Evolutionary conservation across 1,139 yeast genomes (phyloP).

Genomic region (Debaryomyces robertsiae): DNA sequence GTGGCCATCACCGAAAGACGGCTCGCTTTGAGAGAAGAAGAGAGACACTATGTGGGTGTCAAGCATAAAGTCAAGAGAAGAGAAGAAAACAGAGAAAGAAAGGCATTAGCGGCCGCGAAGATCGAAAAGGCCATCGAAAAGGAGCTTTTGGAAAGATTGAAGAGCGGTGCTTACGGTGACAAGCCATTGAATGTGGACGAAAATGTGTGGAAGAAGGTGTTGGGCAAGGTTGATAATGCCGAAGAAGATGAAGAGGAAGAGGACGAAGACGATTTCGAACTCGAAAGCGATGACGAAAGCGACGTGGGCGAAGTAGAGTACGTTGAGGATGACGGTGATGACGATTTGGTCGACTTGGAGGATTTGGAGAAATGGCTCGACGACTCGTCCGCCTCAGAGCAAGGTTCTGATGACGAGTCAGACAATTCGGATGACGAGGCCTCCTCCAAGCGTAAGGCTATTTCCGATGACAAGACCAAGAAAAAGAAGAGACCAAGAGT

Average conservation of each 20-base stretch:
- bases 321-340: conserved; percentile 85
- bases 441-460: conserved; percentile 43
- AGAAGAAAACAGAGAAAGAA: conserved; percentile 91
- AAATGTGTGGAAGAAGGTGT: conserved; percentile 90
- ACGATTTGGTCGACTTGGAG: conserved; percentile 87
- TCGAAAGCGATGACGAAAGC: conserved; percentile 56
- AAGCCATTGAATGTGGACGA: conserved; percentile 96
- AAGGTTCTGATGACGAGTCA: conserved; percentile 36
- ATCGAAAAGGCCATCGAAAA: conserved; percentile 95
- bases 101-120: conserved; percentile 94
- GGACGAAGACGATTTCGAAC: conserved; percentile 58
- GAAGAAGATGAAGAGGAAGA: conserved; percentile 64
- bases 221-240: conserved; percentile 68
- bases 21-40: conserved; percentile 86
- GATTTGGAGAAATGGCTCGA: conserved; percentile 91
- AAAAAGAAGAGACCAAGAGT: conserved; percentile 69
- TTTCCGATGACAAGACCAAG: conserved; percentile 38
- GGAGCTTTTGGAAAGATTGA: conserved; percentile 88
- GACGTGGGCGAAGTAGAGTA: conserved; percentile 82
- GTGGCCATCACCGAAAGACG: conserved; percentile 96
- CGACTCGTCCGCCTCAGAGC: conserved; percentile 50
- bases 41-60: conserved; percentile 87
- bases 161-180: conserved; percentile 98
- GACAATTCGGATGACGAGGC: conserved; percentile 38
- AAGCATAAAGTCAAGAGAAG: conserved; percentile 94